Evolutionary conservation across 2,329 filamentous ascomycete genomes (phyloP), one percentile per base, ranked within the genome.

Genomic region (Iodosphaeria phyllophila): DNA sequence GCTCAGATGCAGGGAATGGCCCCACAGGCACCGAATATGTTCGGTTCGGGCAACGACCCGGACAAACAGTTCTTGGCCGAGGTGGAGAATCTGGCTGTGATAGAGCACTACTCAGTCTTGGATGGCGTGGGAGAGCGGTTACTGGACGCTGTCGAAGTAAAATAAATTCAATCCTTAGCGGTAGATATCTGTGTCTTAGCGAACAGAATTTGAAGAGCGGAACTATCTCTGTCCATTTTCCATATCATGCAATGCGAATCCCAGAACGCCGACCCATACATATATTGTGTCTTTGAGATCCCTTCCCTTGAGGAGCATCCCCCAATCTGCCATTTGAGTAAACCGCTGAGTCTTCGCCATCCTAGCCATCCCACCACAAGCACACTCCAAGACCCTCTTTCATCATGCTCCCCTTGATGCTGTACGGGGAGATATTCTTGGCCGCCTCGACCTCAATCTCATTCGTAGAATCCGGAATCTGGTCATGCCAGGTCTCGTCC

Each of bases 11-110:
- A 63, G 9, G 65, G 73, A 41, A 74, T 80, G 61, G 78, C 71
- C 18, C 71, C 74, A 22, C 71, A 72, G 35, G 66, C 64, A 16
- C 69, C 45, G 23, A 42, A 84, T 43, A 76, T 89, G 57, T 92
- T 92, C 50, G 83, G 79, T 16, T 84, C 89, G 1, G 84, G 86
- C 13, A 76, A 89, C 42, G 91, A 98, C 45, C 82, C 84, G 0
- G 78, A 95, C 52, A 98, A 98, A 61, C 68, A 92, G 47, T 98
- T 93, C 52, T 61, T 75, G 47, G 79, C 62, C 23, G 89, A 98
- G 54, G 79, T 79, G 3, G 89, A 98, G 60, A 98, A 98, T 50
- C 51, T 98, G 33, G 84, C 91, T 38, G 89, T 98, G 13, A 65
- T 92, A 41, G 84, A 92, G 47, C 86, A 95, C 50, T 78, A 82